Evolutionary conservation across 2,329 filamentous ascomycete genomes (phyloP).

Genomic region (Seiridium cupressi): DNA sequence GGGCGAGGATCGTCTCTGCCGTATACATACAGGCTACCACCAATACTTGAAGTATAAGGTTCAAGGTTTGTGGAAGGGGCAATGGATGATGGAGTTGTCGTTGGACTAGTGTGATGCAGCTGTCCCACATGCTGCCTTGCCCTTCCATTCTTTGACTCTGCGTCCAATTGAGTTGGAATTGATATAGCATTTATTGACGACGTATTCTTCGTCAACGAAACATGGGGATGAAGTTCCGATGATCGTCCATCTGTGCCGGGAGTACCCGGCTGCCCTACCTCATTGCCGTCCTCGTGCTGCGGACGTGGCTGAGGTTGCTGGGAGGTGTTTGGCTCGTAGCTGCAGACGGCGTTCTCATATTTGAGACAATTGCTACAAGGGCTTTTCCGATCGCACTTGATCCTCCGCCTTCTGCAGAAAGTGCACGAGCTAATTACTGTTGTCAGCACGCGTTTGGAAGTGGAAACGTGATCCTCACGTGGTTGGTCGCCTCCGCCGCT

Average conservation of each 20-base stretch:
- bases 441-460: background rate
- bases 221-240: no score
- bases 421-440: slow-evolving; percentile 24
- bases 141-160: slow-evolving; percentile 35
- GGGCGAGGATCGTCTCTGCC: background rate
- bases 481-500: slow-evolving; percentile 1
- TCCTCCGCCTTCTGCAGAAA: slow-evolving; percentile 56
- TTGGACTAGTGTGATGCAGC: slow-evolving; percentile 25
- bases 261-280: background rate
- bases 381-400: slow-evolving; percentile 54
- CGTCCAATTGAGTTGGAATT: slow-evolving; percentile 17
- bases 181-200: background rate
- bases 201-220: background rate
- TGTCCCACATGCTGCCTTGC: slow-evolving; percentile 44
- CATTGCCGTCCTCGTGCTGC: background rate
- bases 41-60: background rate
- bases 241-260: background rate
- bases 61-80: background rate
- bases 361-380: slow-evolving; percentile 59
- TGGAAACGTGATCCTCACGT: background rate
- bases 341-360: slow-evolving; percentile 49
- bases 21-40: background rate
- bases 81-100: slow-evolving; percentile 28
- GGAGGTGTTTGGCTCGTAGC: slow-evolving; percentile 31
- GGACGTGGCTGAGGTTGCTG: background rate